phyloP scores from a whole-genome alignment of 768 basidiomycete genomes.

The Podaxis carcinomalis region DNA sequence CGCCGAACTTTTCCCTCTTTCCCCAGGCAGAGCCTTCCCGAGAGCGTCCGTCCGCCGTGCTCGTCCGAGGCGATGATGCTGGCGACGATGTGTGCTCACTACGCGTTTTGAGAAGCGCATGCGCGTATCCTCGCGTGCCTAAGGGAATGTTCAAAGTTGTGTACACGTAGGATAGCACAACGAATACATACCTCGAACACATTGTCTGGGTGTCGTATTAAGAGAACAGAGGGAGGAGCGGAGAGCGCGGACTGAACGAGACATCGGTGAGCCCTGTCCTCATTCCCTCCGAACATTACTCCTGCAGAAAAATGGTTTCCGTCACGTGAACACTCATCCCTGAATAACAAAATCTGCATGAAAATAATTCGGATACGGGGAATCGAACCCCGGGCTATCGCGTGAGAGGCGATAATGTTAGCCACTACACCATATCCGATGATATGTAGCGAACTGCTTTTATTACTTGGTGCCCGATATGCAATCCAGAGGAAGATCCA shows the following conservation, averaged over 20 bases:
- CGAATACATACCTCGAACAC: not conserved
- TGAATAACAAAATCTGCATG: not conserved
- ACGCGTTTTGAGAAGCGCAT: not conserved
- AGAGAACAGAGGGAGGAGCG: not conserved
- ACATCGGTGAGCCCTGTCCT: not conserved
- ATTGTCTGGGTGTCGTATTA: not conserved
- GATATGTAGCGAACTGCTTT: accelerated
- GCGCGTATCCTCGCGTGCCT: conserved; percentile 11
- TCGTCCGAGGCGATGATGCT: not conserved
- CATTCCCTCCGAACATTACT: no score
- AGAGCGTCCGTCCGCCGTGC: not conserved
- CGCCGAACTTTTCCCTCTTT: conserved; percentile 1
- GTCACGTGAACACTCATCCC: conserved; percentile 1
- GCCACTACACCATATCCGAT: conserved; percentile 19
- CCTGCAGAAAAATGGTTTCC: not conserved
- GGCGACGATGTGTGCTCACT: not conserved
- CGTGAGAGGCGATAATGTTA: conserved; percentile 20
- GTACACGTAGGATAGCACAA: not conserved
- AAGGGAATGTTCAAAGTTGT: not conserved
- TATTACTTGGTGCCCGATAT: not conserved
- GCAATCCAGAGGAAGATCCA: no score
- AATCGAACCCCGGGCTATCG: conserved; percentile 14
- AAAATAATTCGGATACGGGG: conserved; percentile 7
- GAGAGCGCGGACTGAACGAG: not conserved
- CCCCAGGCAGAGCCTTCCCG: conserved; percentile 2